These are phyloP conservation scores for Saprolegnia diclina DNA, from an alignment of 352 stramenopile genomes.

Conservation along the genomic window DNA sequence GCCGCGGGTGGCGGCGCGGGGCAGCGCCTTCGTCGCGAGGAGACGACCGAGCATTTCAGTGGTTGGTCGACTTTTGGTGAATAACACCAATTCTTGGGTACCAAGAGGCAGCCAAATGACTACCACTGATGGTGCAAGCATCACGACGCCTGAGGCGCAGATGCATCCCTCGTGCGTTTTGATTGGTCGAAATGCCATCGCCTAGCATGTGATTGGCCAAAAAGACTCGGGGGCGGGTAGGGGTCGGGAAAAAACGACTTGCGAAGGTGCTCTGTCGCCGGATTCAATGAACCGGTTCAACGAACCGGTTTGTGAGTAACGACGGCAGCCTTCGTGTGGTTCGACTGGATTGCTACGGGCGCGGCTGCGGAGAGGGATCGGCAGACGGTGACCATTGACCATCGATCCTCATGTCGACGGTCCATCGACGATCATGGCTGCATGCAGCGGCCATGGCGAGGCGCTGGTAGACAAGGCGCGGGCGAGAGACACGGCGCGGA, in stretches of 20 bases:
- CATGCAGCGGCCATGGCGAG: no score
- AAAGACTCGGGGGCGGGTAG: background rate
- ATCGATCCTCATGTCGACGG: no score
- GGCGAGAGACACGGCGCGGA: no score
- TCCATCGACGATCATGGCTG: no score
- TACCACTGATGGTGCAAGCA: background rate
- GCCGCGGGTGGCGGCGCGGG: slow-evolving; percentile 31
- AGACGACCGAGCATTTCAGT: slow-evolving; percentile 24
- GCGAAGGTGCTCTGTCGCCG: background rate
- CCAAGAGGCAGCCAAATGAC: slow-evolving; percentile 6
- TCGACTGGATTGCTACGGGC: background rate
- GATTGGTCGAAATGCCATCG: background rate
- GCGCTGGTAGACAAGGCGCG: no score
- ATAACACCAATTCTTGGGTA: background rate
- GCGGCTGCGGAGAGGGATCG: background rate
- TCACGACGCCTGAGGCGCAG: background rate
- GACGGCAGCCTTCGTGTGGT: background rate
- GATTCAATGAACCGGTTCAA: background rate
- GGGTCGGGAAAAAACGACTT: slow-evolving; percentile 4
- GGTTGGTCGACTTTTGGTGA: slow-evolving; percentile 15
- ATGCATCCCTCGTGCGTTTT: background rate
- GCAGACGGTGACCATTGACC: no score
- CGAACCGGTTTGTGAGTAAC: background rate
- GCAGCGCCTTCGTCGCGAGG: slow-evolving; percentile 7
- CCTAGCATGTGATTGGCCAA: background rate